These are phyloP conservation scores for Fennellomyces sp. DNA, from an alignment of 371 early-diverging fungal species.

Conservation along the genomic window DNA sequence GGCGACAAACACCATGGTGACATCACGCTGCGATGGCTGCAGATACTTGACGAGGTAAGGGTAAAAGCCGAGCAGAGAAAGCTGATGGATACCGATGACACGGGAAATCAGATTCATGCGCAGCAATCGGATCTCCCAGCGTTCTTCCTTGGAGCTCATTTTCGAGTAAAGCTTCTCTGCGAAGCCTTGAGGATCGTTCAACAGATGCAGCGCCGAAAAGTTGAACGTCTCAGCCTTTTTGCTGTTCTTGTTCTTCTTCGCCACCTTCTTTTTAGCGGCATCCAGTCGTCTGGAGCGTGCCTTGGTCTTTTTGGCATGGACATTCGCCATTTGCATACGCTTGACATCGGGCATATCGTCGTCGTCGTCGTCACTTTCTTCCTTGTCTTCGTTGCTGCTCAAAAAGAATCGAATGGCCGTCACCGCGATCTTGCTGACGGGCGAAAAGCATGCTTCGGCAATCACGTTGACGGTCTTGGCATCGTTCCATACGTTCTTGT, in stretches of 20 bases:
- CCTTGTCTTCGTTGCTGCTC: constrained; percentile 75
- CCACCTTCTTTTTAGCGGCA: constrained; percentile 70
- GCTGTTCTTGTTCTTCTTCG: constrained; percentile 61
- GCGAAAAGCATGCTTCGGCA: constrained; percentile 94
- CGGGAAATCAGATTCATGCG: constrained; percentile 93
- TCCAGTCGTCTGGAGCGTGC: constrained; percentile 75
- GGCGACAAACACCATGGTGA: constrained; percentile 89
- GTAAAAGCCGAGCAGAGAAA: constrained; percentile 87
- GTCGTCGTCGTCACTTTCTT: constrained; percentile 68
- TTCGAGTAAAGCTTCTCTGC: constrained; percentile 88
- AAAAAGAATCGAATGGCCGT: constrained; percentile 96
- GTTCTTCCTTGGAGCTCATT: constrained; percentile 67
- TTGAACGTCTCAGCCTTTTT: constrained; percentile 79
- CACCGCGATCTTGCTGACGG: constrained; percentile 84
- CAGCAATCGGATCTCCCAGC: constrained; percentile 88
- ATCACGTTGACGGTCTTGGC: constrained; percentile 97
- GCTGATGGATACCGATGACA: constrained; percentile 93
- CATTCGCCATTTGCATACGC: constrained; percentile 74
- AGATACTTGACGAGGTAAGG: constrained; percentile 87
- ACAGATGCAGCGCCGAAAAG: constrained; percentile 90
- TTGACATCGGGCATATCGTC: constrained; percentile 64
- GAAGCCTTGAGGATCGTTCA: constrained; percentile 96
- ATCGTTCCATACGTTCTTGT: constrained; percentile 95
- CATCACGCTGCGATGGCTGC: constrained; percentile 92
- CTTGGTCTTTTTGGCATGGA: constrained; percentile 85